Base-by-base conservation (phyloP, 164 flowering plant genomes). In the Piper betle region DNA sequence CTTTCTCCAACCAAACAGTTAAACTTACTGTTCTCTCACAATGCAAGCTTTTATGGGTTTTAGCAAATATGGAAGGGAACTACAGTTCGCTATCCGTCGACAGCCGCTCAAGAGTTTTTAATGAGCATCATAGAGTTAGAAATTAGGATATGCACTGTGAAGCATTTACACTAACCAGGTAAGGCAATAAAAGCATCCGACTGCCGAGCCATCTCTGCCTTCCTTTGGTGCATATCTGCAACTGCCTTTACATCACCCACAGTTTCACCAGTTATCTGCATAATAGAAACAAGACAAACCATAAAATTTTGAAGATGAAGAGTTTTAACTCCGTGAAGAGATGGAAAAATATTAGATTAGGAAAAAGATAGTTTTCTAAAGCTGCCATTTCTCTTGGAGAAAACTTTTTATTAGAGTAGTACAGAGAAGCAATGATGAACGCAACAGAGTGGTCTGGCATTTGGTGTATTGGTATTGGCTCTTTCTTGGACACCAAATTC, bases 121-220 rank as follows among this genome's bases (percentile, higher is more conserved):
- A 58, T 39, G 41, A 25, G 16, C 39, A 50, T 16, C 53, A 15
- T 7, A 19, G 17, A 42, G 37, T 55, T 20, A 20, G 19, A 59
- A 58, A 25, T 25, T 25, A 25, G 33, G 2, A 25, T 25, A 25
- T 25, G 33, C 33, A 25, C 33, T 42, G 15, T 56, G 65, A 55
- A 20, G 65, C 50, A 40, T 56, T 68, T 68, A 63, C 57, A 75
- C 82, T 66, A 78, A 92, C 98, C 98, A 62, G 98, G 98, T 68
- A 92, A 82, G 72, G 98, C 98, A 80, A 92, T 89, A 79, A 92
- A 92, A 67, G 95, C 98, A 84, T 92, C 98, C 42, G 98, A 92
- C 70, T 85, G 91, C 77, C 78, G 83, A 73, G 95, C 91, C 98
- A 92, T 92, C 77, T 92, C 98, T 66, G 98, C 98, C 69, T 92